phyloP scores from a whole-genome alignment of 2,329 filamentous ascomycete genomes.

The Ophiocordyceps camponoti-saundersi region DNA sequence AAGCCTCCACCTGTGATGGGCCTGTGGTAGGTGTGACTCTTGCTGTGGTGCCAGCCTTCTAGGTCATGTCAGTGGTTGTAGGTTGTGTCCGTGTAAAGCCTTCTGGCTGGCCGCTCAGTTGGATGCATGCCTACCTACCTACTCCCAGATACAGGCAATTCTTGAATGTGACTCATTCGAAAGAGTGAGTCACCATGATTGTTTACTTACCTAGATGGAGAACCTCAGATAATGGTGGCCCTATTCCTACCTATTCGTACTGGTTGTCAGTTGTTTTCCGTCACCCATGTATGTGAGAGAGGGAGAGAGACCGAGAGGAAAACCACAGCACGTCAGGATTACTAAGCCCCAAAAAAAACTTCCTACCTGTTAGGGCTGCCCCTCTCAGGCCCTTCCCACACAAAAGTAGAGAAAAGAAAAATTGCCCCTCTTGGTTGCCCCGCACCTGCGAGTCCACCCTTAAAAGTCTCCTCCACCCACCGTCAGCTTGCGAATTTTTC shows the following conservation, averaged over 20 bases:
- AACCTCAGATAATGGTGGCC: too few species aligned
- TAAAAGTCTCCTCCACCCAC: constrained; percentile 23
- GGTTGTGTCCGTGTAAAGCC: background rate
- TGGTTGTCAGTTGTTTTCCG: too few species aligned
- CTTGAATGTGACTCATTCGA: too few species aligned
- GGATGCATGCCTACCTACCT: too few species aligned
- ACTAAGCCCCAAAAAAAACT: constrained; percentile 10
- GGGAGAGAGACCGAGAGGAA: too few species aligned
- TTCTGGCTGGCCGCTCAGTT: background rate
- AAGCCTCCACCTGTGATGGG: constrained; percentile 4
- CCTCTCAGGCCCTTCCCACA: constrained; percentile 1
- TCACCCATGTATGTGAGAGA: background rate
- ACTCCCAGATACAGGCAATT: too few species aligned
- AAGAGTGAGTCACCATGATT: too few species aligned
- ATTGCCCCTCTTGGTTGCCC: constrained; percentile 14
- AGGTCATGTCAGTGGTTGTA: background rate
- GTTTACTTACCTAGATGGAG: too few species aligned
- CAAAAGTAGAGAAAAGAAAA: background rate
- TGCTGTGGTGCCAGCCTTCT: background rate
- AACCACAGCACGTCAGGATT: background rate
- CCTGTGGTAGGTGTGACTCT: background rate
- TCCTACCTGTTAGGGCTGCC: constrained; percentile 18
- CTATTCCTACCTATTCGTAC: too few species aligned
- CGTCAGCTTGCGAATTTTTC: constrained; percentile 16
- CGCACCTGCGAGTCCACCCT: constrained; percentile 14